phyloP scores from a whole-genome alignment of 2,329 filamentous ascomycete species.

The Didymella glomerata region DNA sequence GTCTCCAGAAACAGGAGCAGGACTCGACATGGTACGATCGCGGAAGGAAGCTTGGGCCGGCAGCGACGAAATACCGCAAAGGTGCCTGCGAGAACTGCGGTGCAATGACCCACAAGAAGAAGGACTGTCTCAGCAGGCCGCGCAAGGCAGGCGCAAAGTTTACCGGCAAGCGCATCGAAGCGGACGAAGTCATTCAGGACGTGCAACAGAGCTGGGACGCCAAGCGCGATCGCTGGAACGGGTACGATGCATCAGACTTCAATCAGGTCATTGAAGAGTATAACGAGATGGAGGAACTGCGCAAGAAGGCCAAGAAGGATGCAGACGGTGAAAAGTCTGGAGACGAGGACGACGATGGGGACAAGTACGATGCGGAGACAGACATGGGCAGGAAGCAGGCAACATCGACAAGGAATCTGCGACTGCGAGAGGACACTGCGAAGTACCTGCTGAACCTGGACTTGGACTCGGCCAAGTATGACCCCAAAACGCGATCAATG shows the following conservation, averaged over 20 bases:
- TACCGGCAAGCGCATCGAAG: conserved; percentile 92
- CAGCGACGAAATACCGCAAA: conserved; percentile 96
- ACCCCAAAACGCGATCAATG: conserved; percentile 93
- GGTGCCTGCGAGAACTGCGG: conserved; percentile 99
- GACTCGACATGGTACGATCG: conserved; percentile 92
- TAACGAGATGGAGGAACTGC: conserved; percentile 82
- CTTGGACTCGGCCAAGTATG: conserved; percentile 95
- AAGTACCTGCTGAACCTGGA: conserved; percentile 97
- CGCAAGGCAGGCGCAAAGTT: conserved; percentile 89
- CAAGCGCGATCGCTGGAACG: conserved; percentile 97
- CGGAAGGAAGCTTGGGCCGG: conserved; percentile 81
- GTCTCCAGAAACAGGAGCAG: conserved; percentile 74
- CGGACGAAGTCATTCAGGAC: conserved; percentile 86
- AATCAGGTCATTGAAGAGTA: conserved; percentile 87
- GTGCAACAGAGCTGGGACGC: conserved; percentile 94
- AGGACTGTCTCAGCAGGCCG: conserved; percentile 89
- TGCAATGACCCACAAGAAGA: conserved; percentile 93
- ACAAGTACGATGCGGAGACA: conserved; percentile 87
- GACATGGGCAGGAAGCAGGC: conserved; percentile 96
- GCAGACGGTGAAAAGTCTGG: conserved; percentile 55
- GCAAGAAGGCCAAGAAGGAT: conserved; percentile 56
- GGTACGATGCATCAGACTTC: conserved; percentile 92
- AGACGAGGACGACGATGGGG: conserved; percentile 62
- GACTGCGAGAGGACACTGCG: conserved; percentile 94
- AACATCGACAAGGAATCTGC: conserved; percentile 87